Evolutionary conservation across 2,329 filamentous ascomycete genomes (phyloP).

Genomic region (Monilinia laxa): DNA sequence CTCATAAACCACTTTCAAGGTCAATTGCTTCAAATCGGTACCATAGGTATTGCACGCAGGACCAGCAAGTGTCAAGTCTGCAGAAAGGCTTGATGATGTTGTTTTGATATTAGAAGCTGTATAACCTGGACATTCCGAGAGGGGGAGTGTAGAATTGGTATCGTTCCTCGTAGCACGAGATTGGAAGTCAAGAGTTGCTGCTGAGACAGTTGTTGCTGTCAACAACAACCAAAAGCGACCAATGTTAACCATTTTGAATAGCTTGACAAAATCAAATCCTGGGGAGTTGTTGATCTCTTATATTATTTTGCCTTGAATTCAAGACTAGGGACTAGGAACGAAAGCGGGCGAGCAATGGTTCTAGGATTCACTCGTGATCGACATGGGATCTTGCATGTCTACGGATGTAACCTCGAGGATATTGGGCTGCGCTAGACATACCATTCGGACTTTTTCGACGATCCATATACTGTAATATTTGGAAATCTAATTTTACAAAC

Average conservation of each 20-base stretch:
- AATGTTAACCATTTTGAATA: slow-evolving; percentile 1
- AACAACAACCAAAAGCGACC: slow-evolving; percentile 13
- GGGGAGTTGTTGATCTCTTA: background rate
- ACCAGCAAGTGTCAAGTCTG: slow-evolving; percentile 58
- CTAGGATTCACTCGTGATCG: background rate
- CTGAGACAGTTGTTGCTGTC: slow-evolving; percentile 1
- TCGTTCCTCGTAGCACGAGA: slow-evolving; percentile 1
- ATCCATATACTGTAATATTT: no score
- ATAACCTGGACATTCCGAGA: slow-evolving; percentile 51
- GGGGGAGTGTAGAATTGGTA: slow-evolving; percentile 26
- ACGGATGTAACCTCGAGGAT: background rate
- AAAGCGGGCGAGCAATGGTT: background rate
- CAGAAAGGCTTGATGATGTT: slow-evolving; percentile 49
- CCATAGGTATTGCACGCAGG: slow-evolving; percentile 61
- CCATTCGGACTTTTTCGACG: no score
- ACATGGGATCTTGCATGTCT: background rate
- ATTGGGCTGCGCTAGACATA: no score
- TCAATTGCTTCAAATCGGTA: slow-evolving; percentile 55
- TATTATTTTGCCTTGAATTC: background rate
- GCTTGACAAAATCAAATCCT: background rate
- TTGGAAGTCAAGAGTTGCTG: slow-evolving; percentile 1
- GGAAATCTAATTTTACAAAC: no score
- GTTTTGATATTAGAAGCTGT: slow-evolving; percentile 50
- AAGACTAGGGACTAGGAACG: background rate
- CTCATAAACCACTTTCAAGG: slow-evolving; percentile 60